Percentiles rank a stretch among this genome's conserved stretches.
These are phyloP conservation scores for Cryphonectria radicalis DNA, from an alignment of 2,329 filamentous ascomycete genomes.

Conservation along the genomic window DNA sequence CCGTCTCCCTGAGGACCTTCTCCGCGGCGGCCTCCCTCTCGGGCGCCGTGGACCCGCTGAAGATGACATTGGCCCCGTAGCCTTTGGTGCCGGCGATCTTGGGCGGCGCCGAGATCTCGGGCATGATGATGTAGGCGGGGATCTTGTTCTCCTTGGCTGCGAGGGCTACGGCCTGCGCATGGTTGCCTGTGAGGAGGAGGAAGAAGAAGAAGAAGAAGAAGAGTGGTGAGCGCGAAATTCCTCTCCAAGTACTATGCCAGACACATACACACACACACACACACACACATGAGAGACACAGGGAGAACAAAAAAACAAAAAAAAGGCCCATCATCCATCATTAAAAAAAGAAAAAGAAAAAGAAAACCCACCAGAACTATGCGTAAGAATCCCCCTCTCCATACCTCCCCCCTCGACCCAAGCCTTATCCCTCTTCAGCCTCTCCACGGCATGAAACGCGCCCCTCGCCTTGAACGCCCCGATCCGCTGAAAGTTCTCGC, in stretches of 20 bases:
- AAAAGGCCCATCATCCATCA: no score
- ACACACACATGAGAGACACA: background rate
- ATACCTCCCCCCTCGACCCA: slow-evolving; percentile 63
- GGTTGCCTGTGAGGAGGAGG: slow-evolving; percentile 68
- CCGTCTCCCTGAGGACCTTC: slow-evolving; percentile 71
- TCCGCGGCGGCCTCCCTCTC: slow-evolving; percentile 80
- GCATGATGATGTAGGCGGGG: slow-evolving; percentile 91
- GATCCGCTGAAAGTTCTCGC: slow-evolving; percentile 88
- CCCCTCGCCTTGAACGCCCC: slow-evolving; percentile 93
- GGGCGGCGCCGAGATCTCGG: slow-evolving; percentile 77
- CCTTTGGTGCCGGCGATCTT: slow-evolving; percentile 83
- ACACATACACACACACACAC: slow-evolving; percentile 25
- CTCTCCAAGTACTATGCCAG: background rate
- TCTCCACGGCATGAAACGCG: slow-evolving; percentile 82
- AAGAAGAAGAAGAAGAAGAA: background rate
- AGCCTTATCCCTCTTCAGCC: slow-evolving; percentile 66
- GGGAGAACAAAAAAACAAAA: no score
- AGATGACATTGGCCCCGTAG: slow-evolving; percentile 78
- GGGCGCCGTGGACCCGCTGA: slow-evolving; percentile 77
- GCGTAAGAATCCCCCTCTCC: slow-evolving; percentile 79
- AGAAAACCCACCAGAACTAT: slow-evolving; percentile 73
- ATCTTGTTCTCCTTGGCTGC: slow-evolving; percentile 76
- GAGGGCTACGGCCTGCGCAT: slow-evolving; percentile 89
- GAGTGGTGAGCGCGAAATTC: slow-evolving; percentile 5
- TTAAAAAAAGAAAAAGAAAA: background rate